Base-by-base conservation (phyloP, 495 filamentous ascomycete genomes). In the Aspergillus leporis region DNA sequence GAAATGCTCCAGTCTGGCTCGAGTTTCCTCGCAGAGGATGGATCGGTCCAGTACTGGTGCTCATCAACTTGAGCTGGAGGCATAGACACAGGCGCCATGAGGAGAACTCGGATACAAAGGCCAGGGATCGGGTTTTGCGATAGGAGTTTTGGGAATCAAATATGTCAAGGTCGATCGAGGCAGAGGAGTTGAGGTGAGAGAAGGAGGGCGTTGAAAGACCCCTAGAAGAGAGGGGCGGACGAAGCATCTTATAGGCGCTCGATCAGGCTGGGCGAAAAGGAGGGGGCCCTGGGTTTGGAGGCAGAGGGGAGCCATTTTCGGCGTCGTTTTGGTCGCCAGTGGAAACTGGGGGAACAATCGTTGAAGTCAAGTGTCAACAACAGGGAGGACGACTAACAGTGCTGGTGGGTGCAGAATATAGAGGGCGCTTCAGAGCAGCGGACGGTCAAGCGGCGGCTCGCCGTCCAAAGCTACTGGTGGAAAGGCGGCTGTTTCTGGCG, bases 21-120 rank as follows among this genome's bases (percentile, higher is more conserved):
- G 55, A 63, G 65, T 69, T 58, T 69, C 63, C 58, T 71, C 61
- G 46, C 56, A 68, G 58, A 74, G 68, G 31, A 74, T 72, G 23
- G 68, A 45, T 72, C 56, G 52, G 67, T 68, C 71, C 57, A 74
- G 60, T 61, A 65, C 50, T 74, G 36, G 56, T 69, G 57, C 43
- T 72, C 41, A 64, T 65, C 45, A 16, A 4, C 25, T 25, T 74
- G 40, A 60, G 66, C 64, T 2, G 54, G 53, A 38, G 53, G 61
- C 36, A 66, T 28, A 51, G 51, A 50, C 23, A 41, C 14, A 62
- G 59, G 51, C 38, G 53, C 61, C 54, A 67, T 67, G 21, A 12
- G 54, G 36, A 28, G 53, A 51, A n/a, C n/a, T 18, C 16, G 1
- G 46, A 43, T 36, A 55, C 31, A 31, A 59, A 59, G 32, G 52